Percentiles rank a stretch among this genome's conserved stretches.
These are phyloP conservation scores for Colletotrichum echinochloae DNA, from an alignment of 2,329 filamentous ascomycete species.

Conservation along the genomic window DNA sequence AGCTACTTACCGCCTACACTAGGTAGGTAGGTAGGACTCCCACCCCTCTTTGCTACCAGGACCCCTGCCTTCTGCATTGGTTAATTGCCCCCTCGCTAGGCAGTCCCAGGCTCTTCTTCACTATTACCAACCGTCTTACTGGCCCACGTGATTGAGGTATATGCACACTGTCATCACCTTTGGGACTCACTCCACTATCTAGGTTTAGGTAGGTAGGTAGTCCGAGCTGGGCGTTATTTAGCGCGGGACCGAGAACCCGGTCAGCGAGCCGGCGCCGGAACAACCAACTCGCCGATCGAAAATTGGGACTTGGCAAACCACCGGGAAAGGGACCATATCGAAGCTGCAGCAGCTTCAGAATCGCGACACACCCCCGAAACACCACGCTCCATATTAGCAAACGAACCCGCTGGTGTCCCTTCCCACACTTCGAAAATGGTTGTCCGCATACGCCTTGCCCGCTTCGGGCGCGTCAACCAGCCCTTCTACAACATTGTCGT, in stretches of 20 bases:
- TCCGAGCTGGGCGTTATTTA: too few relatives aligned
- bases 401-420: too few relatives aligned
- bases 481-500: slow-evolving; percentile 99
- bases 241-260: neutral
- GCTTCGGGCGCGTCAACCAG: slow-evolving; percentile 88
- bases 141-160: neutral
- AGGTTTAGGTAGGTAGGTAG: neutral
- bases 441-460: slow-evolving; percentile 90
- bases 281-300: slow-evolving; percentile 20
- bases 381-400: neutral
- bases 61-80: neutral
- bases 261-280: slow-evolving; percentile 1
- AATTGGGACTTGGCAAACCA: slow-evolving; percentile 21
- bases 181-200: neutral
- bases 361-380: slow-evolving; percentile 8
- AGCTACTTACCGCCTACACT: too few relatives aligned
- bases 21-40: too few relatives aligned
- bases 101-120: neutral
- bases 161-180: neutral
- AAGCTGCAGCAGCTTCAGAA: slow-evolving; percentile 7
- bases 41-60: neutral
- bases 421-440: slow-evolving; percentile 73
- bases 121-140: neutral
- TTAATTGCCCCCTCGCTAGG: neutral
- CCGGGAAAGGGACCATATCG: neutral